A percentile compares a stretch with the other conserved stretches of the same genome.
Evolutionary conservation across 106 monocot genomes (phyloP).

Genomic region (Dendrobium officinale): DNA sequence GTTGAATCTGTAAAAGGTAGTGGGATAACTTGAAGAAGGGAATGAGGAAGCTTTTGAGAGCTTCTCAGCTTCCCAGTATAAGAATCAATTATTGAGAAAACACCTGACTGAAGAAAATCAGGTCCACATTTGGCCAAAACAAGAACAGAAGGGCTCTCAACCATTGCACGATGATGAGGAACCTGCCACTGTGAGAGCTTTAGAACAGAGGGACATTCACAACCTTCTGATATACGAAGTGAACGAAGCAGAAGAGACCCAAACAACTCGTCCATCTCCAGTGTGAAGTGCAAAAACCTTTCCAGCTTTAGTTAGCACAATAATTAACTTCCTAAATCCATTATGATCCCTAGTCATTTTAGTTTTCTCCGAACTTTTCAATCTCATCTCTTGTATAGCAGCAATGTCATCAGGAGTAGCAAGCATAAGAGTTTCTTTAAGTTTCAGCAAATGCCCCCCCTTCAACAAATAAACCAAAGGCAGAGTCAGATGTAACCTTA

Average conservation of each 20-base stretch:
- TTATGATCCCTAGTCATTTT: slow-evolving; percentile 98
- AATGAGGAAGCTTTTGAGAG: slow-evolving; percentile 52
- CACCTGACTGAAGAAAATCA: slow-evolving; percentile 40
- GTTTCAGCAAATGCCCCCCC: slow-evolving; percentile 90
- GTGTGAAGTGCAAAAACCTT: slow-evolving; percentile 89
- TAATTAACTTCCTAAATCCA: slow-evolving; percentile 88
- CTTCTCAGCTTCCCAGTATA: slow-evolving; percentile 68
- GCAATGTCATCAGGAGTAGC: slow-evolving; percentile 72
- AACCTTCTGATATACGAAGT: slow-evolving; percentile 36
- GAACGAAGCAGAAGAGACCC: slow-evolving; percentile 75
- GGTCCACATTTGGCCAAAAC: slow-evolving; percentile 70
- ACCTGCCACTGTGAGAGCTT: slow-evolving; percentile 80
- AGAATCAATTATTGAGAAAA: slow-evolving; percentile 75
- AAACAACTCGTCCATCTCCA: slow-evolving; percentile 95
- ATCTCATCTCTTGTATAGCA: slow-evolving; percentile 77
- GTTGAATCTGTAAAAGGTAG: slow-evolving; percentile 69
- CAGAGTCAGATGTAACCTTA: background rate
- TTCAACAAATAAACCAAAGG: slow-evolving; percentile 22
- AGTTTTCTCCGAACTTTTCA: slow-evolving; percentile 73
- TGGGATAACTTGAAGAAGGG: slow-evolving; percentile 61
- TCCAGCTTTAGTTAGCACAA: slow-evolving; percentile 82
- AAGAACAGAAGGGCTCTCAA: slow-evolving; percentile 88
- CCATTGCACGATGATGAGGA: slow-evolving; percentile 89
- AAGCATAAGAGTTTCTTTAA: slow-evolving; percentile 93
- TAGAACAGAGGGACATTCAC: slow-evolving; percentile 44